A percentile compares a stretch with the other conserved stretches of the same genome.
These are phyloP conservation scores for Trichosporon sp. DNA, from an alignment of 1,284 basidiomycete genomes.

Conservation along the genomic window DNA sequence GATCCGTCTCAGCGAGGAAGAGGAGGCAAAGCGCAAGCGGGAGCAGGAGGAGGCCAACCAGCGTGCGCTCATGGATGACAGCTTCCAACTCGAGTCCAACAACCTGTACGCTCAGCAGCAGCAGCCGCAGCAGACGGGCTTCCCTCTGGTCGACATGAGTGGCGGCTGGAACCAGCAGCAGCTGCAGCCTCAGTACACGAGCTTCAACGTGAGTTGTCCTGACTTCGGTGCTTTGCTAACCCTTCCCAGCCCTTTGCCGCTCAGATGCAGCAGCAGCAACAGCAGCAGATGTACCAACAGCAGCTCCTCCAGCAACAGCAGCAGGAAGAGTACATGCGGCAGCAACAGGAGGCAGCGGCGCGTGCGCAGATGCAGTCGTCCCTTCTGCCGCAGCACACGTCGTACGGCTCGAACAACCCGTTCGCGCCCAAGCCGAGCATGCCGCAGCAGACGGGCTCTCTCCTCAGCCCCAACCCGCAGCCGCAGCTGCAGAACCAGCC, in stretches of 20 bases:
- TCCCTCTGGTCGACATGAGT: conserved; percentile 61
- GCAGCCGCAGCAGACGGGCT: conserved; percentile 39
- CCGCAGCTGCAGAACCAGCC: not conserved
- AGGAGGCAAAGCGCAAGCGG: conserved; percentile 65
- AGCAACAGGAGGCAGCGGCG: conserved; percentile 59
- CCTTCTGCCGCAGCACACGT: conserved; percentile 55
- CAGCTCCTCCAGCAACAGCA: conserved; percentile 52
- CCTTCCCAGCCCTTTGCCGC: conserved; percentile 49
- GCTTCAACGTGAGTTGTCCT: conserved; percentile 44
- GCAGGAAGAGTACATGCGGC: conserved; percentile 45
- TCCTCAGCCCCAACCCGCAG: conserved; percentile 11
- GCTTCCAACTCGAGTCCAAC: conserved; percentile 54
- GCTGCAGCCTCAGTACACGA: conserved; percentile 59
- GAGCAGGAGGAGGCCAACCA: conserved; percentile 71
- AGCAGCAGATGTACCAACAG: conserved; percentile 52
- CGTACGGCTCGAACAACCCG: conserved; percentile 86
- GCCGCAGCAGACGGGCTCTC: conserved; percentile 47
- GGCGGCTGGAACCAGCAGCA: conserved; percentile 43
- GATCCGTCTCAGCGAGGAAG: conserved; percentile 77
- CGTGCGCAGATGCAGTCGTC: conserved; percentile 49
- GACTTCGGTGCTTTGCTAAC: not conserved
- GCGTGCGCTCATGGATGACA: conserved; percentile 76
- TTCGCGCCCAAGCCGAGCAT: conserved; percentile 56
- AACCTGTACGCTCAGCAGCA: conserved; percentile 41
- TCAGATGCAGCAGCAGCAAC: conserved; percentile 47